Evolutionary conservation across 306 rosid species (phyloP), one percentile per base, ranked within the genome.

Genomic region (Lupinus albus): DNA sequence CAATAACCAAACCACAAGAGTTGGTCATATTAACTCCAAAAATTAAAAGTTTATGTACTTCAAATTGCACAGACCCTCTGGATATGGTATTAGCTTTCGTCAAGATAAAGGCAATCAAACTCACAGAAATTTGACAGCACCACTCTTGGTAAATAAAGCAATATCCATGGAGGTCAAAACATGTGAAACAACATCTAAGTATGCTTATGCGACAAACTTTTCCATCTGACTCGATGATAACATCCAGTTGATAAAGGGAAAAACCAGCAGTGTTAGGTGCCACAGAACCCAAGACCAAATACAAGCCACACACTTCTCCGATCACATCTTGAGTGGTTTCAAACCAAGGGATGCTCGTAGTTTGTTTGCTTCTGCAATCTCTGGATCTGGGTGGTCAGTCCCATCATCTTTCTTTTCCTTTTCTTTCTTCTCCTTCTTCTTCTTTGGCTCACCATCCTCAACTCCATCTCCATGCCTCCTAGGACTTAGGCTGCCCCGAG

Each of bases 311-410:
- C 47, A 3, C 47, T 11, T 42, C 14, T 42, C 47, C 12, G 14
- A 42, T 42, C 13, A 42, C 13, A 42, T 14, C 47, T 42, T 46
- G 36, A 11, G 28, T 4, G 46, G 41, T 50, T 58, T 91, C 95
- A 93, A 52, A 68, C 99, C 99, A 36, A 90, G 86, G 48, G 95
- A 65, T 10, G 96, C 96, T 8, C 96, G 84, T 8, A 90, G 53
- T 78, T 70, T 82, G 85, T 89, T 89, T 8, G 91, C 88, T 77
- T 80, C 96, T 9, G 96, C 96, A 57, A 89, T 89, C 70, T 89
- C 94, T 5, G 91, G 91, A 82, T 89, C 84, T 5, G 94, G 93
- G 78, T 89, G 96, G 72, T 87, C 93, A 16, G 87, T 93, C 1
- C 99, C 97, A 15, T 80, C 92, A 63, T 81, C 90, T 71, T 83